phyloP scores from a whole-genome alignment of 1,284 basidiomycete species.

The Ganoderma multipileum region DNA sequence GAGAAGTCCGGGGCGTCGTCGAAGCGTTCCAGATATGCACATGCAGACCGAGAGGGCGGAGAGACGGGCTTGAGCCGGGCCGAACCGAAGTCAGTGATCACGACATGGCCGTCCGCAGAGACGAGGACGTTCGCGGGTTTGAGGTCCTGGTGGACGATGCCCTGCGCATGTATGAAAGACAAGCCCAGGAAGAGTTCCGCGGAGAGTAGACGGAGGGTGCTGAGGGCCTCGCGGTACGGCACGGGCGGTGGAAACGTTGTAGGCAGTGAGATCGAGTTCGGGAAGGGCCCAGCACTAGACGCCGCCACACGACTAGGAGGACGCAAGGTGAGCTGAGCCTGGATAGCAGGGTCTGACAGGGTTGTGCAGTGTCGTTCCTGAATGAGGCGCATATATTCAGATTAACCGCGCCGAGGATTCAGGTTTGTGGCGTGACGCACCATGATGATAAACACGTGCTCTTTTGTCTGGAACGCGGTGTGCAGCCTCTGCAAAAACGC shows the following conservation, averaged over 20 bases:
- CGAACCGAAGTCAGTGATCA: conserved; percentile 70
- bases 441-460: conserved; percentile 28
- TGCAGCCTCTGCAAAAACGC: conserved; percentile 24
- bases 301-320: neutral
- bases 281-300: neutral
- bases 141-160: conserved; percentile 71
- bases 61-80: conserved; percentile 35
- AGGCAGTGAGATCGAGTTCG: conserved; percentile 24
- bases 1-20: conserved; percentile 10
- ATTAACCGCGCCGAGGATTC: neutral
- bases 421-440: conserved; percentile 8
- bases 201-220: conserved; percentile 24
- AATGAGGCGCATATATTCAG: neutral
- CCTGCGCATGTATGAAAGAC: conserved; percentile 39
- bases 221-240: conserved; percentile 20
- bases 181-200: conserved; percentile 28
- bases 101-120: conserved; percentile 52
- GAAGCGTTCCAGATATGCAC: neutral
- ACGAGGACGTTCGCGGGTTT: conserved; percentile 74
- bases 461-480: conserved; percentile 21
- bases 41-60: neutral
- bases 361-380: conserved; percentile 27
- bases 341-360: conserved; percentile 25
- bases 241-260: conserved; percentile 23
- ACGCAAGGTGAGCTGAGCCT: conserved; percentile 20